phyloP scores from a whole-genome alignment of 495 filamentous ascomycete genomes.

The Hypoxylon fragiforme region DNA sequence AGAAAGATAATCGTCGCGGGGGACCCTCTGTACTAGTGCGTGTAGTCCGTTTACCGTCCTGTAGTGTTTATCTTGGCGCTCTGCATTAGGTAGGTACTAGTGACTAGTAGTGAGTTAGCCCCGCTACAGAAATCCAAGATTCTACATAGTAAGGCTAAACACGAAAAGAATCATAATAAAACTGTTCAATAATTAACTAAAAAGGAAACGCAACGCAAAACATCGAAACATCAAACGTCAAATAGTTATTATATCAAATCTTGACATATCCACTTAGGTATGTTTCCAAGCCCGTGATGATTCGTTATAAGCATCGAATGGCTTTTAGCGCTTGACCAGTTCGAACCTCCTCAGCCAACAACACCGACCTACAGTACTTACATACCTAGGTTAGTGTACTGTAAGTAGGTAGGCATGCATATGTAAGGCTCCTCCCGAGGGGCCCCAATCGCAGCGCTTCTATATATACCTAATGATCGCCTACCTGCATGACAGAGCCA shows the following conservation, averaged over 20 bases:
- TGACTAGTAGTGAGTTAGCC: slow-evolving; percentile 3
- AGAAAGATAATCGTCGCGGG: slow-evolving; percentile 16
- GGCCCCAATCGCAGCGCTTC: slow-evolving; percentile 5
- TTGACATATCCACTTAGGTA: too few relatives aligned
- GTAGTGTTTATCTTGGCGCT: neutral
- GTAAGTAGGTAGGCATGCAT: too few relatives aligned
- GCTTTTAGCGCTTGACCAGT: neutral
- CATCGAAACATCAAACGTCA: slow-evolving; percentile 18
- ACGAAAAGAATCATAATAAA: too few relatives aligned
- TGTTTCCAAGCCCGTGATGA: too few relatives aligned
- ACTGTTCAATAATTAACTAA: neutral
- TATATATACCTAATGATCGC: neutral
- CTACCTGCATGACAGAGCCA: slow-evolving; percentile 2
- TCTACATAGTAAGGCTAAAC: too few relatives aligned
- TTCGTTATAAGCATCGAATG: too few relatives aligned
- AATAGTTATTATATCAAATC: too few relatives aligned
- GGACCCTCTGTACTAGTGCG: neutral
- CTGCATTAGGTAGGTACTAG: slow-evolving; percentile 9
- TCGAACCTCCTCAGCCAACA: slow-evolving; percentile 7
- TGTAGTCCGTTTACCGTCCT: too few relatives aligned
- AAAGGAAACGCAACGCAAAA: slow-evolving; percentile 21
- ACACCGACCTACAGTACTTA: too few relatives aligned
- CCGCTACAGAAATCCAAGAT: too few relatives aligned
- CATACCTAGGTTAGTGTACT: too few relatives aligned
- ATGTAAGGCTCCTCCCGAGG: too few relatives aligned